A percentile compares a stretch with the other conserved stretches of the same genome.
phyloP scores from a whole-genome alignment of 2,329 filamentous ascomycete genomes.

The Pseudogymnoascus sp. region DNA sequence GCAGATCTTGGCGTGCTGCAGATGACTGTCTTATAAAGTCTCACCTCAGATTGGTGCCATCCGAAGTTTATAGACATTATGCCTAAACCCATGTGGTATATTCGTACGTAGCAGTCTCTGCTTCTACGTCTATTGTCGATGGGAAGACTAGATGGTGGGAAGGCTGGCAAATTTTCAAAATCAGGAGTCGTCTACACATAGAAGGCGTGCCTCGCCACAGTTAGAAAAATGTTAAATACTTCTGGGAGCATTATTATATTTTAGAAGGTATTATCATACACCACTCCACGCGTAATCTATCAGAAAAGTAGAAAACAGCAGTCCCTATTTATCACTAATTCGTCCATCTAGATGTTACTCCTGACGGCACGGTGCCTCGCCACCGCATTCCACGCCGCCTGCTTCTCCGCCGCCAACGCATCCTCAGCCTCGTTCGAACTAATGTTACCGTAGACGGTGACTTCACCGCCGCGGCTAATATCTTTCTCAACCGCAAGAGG shows the following conservation, averaged over 20 bases:
- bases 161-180: background rate
- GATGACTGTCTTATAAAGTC: background rate
- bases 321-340: background rate
- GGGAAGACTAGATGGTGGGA: background rate
- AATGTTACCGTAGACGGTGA: background rate
- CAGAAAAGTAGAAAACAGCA: background rate
- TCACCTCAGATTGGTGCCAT: background rate
- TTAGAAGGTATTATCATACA: background rate
- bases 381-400: background rate
- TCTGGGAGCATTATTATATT: background rate
- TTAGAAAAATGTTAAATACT: background rate
- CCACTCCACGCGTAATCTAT: constrained; percentile 1
- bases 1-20: background rate
- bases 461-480: background rate
- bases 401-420: background rate
- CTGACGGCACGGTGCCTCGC: background rate
- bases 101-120: background rate
- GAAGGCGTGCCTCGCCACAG: background rate
- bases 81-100: background rate
- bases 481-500: background rate
- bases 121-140: background rate
- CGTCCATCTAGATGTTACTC: background rate
- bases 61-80: background rate
- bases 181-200: background rate
- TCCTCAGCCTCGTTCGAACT: background rate